Base-by-base conservation (phyloP, 371 early-diverging fungal genomes). In the Gilbertella persicaria region DNA sequence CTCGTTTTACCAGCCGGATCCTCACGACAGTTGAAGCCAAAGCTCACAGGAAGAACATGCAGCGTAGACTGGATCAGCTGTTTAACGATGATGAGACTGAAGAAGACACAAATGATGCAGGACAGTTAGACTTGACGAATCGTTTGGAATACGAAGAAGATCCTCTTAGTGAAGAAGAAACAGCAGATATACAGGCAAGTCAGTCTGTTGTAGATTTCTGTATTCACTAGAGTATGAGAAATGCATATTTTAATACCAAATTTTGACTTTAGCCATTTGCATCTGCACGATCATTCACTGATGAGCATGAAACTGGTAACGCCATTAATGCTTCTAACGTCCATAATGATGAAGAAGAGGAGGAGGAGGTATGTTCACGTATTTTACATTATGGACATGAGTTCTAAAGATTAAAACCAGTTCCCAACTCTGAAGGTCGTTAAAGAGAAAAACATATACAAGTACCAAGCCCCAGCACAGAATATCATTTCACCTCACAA, bases 401-500 rank as follows among this genome's bases (percentile, higher is more conserved):
- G 50, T 41, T 40, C 41, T 28, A 14, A 39, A 13, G 5, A 39
- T 40, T 29, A 29, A 50, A 40, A 41, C 40, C 29, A 50, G 50
- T 39, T 40, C 39, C 41, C 50, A 40, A 21, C 39, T 21, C 20
- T 55, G 14, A 46, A 38, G 17, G 33, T 57, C n/a, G 12, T 50
- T 8, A 57, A 50, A 44, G 58, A 57, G 16, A 59, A 30, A 29
- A 59, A 53, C 10, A 5, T 53, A 4, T 53, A 59, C 16, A 46
- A 48, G 44, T 59, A 39, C 37, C 49, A 53, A 59, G 48, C 59
- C 26, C 59, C 59, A 29, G 40, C 59, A 13, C 29, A 53, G 13
- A 37, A 59, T 29, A 40, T 59, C 16, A 30, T 59, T 35, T 53
- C 53, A 42, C 53, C 53, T 21, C 28, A 59, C 37, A 58, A 58